phyloP scores from a whole-genome alignment of 345 rosid species.

The Isatis tinctoria region DNA sequence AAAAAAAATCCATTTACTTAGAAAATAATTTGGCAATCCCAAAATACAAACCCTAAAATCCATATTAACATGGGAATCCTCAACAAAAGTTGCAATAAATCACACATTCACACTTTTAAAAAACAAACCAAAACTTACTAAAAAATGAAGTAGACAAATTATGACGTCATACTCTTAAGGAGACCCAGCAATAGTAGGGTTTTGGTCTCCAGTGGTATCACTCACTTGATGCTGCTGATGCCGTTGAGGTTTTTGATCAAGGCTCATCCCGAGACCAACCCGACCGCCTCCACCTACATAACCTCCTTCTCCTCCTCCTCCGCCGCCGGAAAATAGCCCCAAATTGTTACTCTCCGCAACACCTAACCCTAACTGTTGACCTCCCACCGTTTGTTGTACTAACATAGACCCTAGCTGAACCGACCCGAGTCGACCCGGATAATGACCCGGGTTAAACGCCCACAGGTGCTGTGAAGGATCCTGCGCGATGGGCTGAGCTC shows the following conservation, averaged over 20 bases:
- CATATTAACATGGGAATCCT: not conserved
- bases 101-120: not conserved
- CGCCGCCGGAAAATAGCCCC: conserved; percentile 32
- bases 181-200: conserved; percentile 30
- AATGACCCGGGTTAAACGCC: conserved; percentile 48
- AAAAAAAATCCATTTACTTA: not conserved
- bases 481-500: conserved; percentile 8
- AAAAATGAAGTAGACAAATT: not conserved
- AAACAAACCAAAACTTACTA: not conserved
- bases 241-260: conserved; percentile 33
- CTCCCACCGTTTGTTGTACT: conserved; percentile 46
- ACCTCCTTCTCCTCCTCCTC: conserved; percentile 15
- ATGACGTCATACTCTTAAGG: conserved; percentile 5
- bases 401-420: conserved; percentile 56
- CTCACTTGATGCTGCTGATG: conserved; percentile 41
- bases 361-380: conserved; percentile 52
- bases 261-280: conserved; percentile 51
- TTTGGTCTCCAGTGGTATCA: conserved; percentile 42
- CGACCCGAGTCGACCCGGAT: conserved; percentile 38
- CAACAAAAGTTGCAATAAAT: conserved; percentile 10
- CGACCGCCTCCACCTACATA: conserved; percentile 17
- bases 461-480: conserved; percentile 50
- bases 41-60: not conserved
- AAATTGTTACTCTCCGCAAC: conserved; percentile 34
- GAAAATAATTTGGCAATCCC: conserved; percentile 9